Percentiles rank a stretch among this genome's conserved stretches.
These are phyloP conservation scores for Acacia melanoxylon DNA, from an alignment of 306 rosid species.

Conservation along the genomic window DNA sequence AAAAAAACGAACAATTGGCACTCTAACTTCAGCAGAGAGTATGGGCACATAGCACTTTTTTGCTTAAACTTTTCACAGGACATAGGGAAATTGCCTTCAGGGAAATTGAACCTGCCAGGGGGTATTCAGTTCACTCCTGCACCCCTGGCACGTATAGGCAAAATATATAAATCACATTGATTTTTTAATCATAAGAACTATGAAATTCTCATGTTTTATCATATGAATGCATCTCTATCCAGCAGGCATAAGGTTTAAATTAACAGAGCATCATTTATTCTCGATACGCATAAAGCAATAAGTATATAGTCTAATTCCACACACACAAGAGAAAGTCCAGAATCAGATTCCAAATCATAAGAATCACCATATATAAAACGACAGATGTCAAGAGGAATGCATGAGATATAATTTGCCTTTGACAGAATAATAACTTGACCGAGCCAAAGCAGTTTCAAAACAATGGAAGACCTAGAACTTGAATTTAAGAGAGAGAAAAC, in stretches of 20 bases:
- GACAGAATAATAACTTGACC: background rate
- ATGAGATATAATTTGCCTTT: constrained; percentile 9
- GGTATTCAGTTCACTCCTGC: background rate
- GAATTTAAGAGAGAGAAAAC: constrained; percentile 3
- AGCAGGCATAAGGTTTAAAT: background rate
- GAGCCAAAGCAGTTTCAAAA: background rate
- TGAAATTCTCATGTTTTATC: background rate
- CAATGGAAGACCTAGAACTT: constrained; percentile 23
- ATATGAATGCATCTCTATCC: background rate
- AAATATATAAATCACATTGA: background rate
- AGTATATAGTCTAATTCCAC: background rate
- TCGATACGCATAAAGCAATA: background rate
- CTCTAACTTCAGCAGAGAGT: background rate
- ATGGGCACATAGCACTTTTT: background rate
- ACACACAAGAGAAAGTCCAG: background rate
- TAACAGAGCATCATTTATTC: background rate
- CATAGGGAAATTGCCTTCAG: background rate
- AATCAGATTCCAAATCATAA: background rate
- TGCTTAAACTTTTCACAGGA: background rate
- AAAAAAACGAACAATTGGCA: background rate
- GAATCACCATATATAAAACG: constrained; percentile 9
- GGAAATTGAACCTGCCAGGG: background rate
- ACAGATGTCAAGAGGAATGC: constrained; percentile 6
- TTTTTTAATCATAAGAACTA: background rate
- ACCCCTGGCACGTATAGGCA: background rate